Percentiles rank a stretch among this genome's conserved stretches.
phyloP scores from a whole-genome alignment of 2,329 filamentous ascomycete species.

The Kalaharituber pfeilii region DNA sequence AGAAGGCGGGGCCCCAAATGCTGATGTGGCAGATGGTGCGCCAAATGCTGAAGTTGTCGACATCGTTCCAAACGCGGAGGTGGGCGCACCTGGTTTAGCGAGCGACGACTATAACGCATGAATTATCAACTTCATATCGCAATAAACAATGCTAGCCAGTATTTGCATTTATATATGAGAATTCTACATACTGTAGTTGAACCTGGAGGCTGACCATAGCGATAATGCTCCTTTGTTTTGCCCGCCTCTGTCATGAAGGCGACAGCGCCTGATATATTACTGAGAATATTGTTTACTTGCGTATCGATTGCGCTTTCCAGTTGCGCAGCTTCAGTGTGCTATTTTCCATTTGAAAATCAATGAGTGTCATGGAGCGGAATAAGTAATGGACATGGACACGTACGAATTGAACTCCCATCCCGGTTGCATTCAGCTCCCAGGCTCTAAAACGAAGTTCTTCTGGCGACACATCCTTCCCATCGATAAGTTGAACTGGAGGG shows the following conservation, averaged over 20 bases:
- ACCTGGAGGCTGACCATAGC: constrained; percentile 7
- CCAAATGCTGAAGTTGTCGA: neutral
- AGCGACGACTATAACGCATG: too few species aligned
- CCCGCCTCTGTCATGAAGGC: constrained; percentile 14
- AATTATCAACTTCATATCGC: too few species aligned
- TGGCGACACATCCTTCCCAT: constrained; percentile 17
- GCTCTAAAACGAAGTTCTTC: constrained; percentile 16
- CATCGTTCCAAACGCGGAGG: neutral
- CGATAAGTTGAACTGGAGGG: constrained; percentile 17
- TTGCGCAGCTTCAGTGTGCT: neutral
- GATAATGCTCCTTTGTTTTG: constrained; percentile 9
- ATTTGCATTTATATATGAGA: too few species aligned
- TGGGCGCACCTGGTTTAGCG: neutral
- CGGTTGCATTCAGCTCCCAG: constrained; percentile 5
- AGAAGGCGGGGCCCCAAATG: neutral
- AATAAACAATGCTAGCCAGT: too few species aligned
- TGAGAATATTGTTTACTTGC: constrained; percentile 17
- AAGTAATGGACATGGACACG: constrained; percentile 12
- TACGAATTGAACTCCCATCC: constrained; percentile 5
- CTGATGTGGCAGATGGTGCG: neutral
- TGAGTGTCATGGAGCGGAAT: neutral
- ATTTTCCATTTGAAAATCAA: neutral
- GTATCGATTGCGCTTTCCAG: neutral
- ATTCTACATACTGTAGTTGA: neutral
- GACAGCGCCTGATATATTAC: constrained; percentile 14